Evolutionary conservation across 352 stramenopile genomes (phyloP).

Genomic region (Phytophthora macrochlamydospora): DNA sequence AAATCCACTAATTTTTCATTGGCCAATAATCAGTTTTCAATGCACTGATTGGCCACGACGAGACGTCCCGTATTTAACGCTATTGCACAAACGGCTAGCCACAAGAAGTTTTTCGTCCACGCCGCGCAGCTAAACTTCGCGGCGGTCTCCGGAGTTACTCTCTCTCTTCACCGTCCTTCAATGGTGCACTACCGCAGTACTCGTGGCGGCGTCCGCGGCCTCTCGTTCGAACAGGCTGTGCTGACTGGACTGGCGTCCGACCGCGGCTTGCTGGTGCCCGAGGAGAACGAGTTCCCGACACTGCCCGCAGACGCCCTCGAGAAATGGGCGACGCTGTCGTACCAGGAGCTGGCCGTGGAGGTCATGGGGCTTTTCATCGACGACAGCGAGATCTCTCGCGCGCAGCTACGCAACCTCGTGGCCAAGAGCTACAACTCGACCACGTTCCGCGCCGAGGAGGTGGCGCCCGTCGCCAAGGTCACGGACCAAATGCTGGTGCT

Average conservation of each 20-base stretch:
- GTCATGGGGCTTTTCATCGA: constrained; percentile 98
- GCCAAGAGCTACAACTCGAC: constrained; percentile 90
- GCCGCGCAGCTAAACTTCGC: neutral
- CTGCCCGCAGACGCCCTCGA: constrained; percentile 70
- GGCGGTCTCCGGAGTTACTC: neutral
- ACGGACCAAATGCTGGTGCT: constrained; percentile 90
- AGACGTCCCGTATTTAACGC: constrained; percentile 25
- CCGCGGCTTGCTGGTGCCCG: constrained; percentile 83
- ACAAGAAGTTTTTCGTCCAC: neutral
- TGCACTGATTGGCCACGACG: neutral
- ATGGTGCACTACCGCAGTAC: constrained; percentile 90
- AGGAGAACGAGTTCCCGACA: constrained; percentile 77
- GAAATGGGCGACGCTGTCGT: constrained; percentile 92
- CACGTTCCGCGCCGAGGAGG: constrained; percentile 93
- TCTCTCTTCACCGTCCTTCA: constrained; percentile 1
- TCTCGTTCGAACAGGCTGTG: constrained; percentile 89
- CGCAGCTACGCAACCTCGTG: constrained; percentile 92
- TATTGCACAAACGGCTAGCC: constrained; percentile 16
- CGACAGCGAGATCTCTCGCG: constrained; percentile 92
- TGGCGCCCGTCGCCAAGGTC: constrained; percentile 94
- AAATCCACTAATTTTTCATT: neutral
- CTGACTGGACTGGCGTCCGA: constrained; percentile 86
- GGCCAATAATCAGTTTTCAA: neutral
- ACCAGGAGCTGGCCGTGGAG: constrained; percentile 93
- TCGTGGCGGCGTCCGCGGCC: constrained; percentile 73